Base-by-base conservation (phyloP, 768 basidiomycete genomes). In the Trametes cinnabarina region DNA sequence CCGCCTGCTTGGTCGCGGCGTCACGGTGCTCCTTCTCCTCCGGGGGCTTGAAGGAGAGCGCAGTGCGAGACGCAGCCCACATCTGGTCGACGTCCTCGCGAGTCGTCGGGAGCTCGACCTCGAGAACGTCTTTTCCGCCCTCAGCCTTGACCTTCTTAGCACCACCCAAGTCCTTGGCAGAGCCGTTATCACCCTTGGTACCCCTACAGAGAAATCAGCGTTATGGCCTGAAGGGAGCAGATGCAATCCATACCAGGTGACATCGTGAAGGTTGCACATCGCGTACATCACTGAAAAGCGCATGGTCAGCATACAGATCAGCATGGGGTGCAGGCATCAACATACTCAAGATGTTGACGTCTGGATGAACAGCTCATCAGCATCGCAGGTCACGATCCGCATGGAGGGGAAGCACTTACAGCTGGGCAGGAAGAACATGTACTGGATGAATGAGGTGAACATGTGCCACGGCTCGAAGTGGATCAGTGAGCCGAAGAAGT, bases 391-490 rank as follows among this genome's bases (percentile, higher is more conserved):
- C 26, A 17, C 7, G 15, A 23, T 46, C 5, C 11, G 58, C 51
- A 19, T 41, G 17, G 37, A 43, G 55, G 30, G 5, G 23, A n/a
- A 14, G 20, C 20, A 76, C 83, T 73, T 60, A 85, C 83, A 86
- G 61, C 80, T 81, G 53, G 93, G 93, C 37, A 94, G 79, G 64
- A 94, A 81, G 79, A 97, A 90, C 80, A 97, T 81, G 74, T 96
- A 98, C 71, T 95, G 90, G 46, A 85, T 67, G 79, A 95, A 94
- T 55, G 87, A 92, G 12, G 95, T 96, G 73, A 98, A 82, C 84
- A 98, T 90, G 79, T 98, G 95, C 93, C 94, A 96, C 0, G 94
- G 95, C 70, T 98, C 95, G 35, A 93, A 73, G 65, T 95, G 92
- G 75, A 98, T 85, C 71, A 96, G 74, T 8, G 90, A 92, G 58